A percentile compares a stretch with the other conserved stretches of the same genome.
phyloP scores from a whole-genome alignment of 352 stramenopile species.

The Phytophthora sp. region DNA sequence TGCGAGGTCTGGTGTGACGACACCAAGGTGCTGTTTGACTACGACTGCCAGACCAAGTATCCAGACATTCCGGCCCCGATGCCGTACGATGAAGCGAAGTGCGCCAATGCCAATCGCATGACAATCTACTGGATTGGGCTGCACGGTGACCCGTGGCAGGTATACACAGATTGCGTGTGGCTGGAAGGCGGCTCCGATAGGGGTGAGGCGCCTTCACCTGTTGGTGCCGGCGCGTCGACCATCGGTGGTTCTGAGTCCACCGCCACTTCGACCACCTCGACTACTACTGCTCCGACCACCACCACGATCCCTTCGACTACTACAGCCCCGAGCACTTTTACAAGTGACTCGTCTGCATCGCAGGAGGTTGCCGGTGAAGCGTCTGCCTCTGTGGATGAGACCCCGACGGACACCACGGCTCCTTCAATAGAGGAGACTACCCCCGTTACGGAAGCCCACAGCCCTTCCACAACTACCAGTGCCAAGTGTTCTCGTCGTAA shows the following conservation, averaged over 20 bases:
- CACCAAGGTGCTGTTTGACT: constrained; percentile 52
- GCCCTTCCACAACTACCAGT: constrained; percentile 18
- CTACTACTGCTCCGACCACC: constrained; percentile 16
- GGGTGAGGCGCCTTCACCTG: constrained; percentile 23
- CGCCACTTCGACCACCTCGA: constrained; percentile 15
- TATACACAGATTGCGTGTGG: constrained; percentile 59
- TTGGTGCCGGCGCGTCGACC: constrained; percentile 19
- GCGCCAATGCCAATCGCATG: constrained; percentile 49
- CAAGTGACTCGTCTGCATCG: constrained; percentile 2
- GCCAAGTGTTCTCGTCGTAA: constrained; percentile 35
- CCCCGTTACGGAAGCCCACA: constrained; percentile 10
- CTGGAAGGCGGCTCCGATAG: constrained; percentile 35
- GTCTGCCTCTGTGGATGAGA: constrained; percentile 1
- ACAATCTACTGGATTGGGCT: constrained; percentile 65
- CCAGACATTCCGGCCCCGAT: constrained; percentile 38
- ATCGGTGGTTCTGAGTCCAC: constrained; percentile 2
- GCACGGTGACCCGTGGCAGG: constrained; percentile 60
- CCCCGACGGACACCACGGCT: constrained; percentile 1
- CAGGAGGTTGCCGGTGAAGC: constrained; percentile 14
- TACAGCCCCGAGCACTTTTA: constrained; percentile 1
- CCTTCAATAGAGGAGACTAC: constrained; percentile 11
- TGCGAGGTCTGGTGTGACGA: constrained; percentile 73
- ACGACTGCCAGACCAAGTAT: constrained; percentile 58
- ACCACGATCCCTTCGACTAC: constrained; percentile 1
- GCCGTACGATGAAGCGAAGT: constrained; percentile 52